phyloP scores from a whole-genome alignment of 1,284 basidiomycete species.

The Sanguinoderma infundibulare region DNA sequence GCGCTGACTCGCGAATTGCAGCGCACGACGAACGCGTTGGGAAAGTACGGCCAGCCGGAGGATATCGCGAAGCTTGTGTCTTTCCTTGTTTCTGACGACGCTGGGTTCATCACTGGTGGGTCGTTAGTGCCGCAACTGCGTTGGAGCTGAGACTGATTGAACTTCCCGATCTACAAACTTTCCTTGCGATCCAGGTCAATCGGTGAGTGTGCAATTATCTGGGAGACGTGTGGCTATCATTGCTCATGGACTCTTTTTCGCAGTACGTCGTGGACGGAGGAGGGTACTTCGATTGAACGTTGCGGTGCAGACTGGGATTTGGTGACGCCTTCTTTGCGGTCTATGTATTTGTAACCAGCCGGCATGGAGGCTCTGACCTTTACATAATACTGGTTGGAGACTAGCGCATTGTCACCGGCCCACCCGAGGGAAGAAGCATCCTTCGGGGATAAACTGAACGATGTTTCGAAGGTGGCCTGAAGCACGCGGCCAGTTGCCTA shows the following conservation, averaged over 20 bases:
- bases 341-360: background rate
- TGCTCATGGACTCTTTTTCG: background rate
- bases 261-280: background rate
- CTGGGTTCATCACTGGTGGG: slow-evolving; percentile 40
- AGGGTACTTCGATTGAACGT: background rate
- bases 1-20: background rate
- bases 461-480: no score
- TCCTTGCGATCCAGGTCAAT: background rate
- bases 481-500: no score
- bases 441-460: no score
- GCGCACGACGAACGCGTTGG: slow-evolving; percentile 2
- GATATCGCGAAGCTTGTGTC: slow-evolving; percentile 42
- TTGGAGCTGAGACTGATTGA: background rate
- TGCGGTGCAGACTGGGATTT: background rate
- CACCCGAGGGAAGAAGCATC: no score
- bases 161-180: background rate
- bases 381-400: no score
- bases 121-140: background rate
- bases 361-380: no score
- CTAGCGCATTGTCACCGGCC: no score
- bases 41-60: slow-evolving; percentile 31
- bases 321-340: background rate
- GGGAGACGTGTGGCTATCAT: background rate
- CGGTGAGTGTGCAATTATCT: background rate
- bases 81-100: slow-evolving; percentile 38